Percentiles rank a stretch among this genome's conserved stretches.
Evolutionary conservation across 306 rosid genomes (phyloP).

Genomic region (Spatholobus suberectus): DNA sequence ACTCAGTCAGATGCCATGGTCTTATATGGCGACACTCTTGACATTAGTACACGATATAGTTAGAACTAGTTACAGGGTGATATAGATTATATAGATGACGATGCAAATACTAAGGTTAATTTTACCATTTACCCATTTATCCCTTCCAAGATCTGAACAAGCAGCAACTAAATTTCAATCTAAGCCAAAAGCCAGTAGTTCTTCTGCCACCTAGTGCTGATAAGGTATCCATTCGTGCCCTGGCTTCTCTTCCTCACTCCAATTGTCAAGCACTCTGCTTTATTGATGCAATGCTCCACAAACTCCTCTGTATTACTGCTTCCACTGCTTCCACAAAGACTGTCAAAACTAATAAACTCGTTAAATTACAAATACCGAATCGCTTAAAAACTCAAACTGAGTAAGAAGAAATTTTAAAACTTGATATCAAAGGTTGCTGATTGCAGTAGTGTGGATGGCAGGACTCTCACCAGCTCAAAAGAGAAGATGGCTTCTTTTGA

Average conservation of each 20-base stretch:
- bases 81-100: conserved; percentile 44
- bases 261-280: conserved; percentile 86
- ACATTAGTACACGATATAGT: conserved; percentile 40
- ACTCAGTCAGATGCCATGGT: conserved; percentile 1
- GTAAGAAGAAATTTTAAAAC: background rate
- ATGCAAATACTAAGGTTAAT: conserved; percentile 38
- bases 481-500: conserved; percentile 76
- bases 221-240: conserved; percentile 79
- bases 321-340: conserved; percentile 73
- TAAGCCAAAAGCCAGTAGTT: conserved; percentile 97
- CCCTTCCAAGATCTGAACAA: conserved; percentile 5
- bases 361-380: background rate
- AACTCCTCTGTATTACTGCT: conserved; percentile 68
- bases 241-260: conserved; percentile 96
- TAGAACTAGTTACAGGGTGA: conserved; percentile 57
- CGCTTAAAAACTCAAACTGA: background rate
- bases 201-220: conserved; percentile 97
- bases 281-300: conserved; percentile 82
- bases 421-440: background rate
- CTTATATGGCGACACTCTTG: conserved; percentile 14
- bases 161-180: conserved; percentile 15
- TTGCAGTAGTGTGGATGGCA: conserved; percentile 20
- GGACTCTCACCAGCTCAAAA: conserved; percentile 78
- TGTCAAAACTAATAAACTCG: conserved; percentile 33
- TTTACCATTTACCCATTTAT: conserved; percentile 19